A percentile compares a stretch with the other conserved stretches of the same genome.
Conservation (phyloP, 1,284 basidiomycete genomes). For the Uromyces viciae-fabae region DNA sequence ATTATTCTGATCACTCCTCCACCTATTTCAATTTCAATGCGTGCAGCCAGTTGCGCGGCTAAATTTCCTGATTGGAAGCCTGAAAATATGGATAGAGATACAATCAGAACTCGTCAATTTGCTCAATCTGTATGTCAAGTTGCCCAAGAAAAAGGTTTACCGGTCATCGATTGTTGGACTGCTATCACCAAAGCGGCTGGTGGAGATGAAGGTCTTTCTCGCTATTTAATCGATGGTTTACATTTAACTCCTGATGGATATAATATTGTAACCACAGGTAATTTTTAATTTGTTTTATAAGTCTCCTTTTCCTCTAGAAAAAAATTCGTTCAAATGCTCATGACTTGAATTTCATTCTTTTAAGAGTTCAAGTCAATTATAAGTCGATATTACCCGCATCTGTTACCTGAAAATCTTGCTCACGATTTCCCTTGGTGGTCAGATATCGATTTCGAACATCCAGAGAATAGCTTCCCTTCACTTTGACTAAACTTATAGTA, state of each 20-base stretch:
- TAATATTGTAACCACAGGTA: constrained; percentile 29
- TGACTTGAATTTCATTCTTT: background rate
- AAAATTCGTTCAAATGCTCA: background rate
- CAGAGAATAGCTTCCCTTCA: constrained; percentile 35
- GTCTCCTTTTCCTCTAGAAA: background rate
- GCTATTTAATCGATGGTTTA: constrained; percentile 38
- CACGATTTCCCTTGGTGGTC: constrained; percentile 41
- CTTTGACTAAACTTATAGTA: too few relatives aligned
- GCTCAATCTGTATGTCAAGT: constrained; percentile 34
- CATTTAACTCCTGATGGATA: constrained; percentile 43
- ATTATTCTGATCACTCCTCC: constrained; percentile 43
- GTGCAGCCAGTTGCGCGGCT: constrained; percentile 22
- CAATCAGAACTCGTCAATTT: constrained; percentile 17
- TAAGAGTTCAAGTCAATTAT: constrained; percentile 23
- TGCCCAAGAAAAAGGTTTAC: constrained; percentile 29
- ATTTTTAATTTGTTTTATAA: background rate
- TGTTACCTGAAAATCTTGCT: constrained; percentile 29
- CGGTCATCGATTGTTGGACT: constrained; percentile 41
- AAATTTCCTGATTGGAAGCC: constrained; percentile 41
- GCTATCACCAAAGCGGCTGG: constrained; percentile 40
- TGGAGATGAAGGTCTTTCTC: constrained; percentile 15
- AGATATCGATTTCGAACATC: constrained; percentile 36
- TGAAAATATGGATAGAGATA: constrained; percentile 40
- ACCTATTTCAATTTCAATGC: constrained; percentile 31
- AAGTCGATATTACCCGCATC: constrained; percentile 10